Evolutionary conservation across 139 green algal genomes (phyloP).

Genomic region (Yamagishiella unicocca): DNA sequence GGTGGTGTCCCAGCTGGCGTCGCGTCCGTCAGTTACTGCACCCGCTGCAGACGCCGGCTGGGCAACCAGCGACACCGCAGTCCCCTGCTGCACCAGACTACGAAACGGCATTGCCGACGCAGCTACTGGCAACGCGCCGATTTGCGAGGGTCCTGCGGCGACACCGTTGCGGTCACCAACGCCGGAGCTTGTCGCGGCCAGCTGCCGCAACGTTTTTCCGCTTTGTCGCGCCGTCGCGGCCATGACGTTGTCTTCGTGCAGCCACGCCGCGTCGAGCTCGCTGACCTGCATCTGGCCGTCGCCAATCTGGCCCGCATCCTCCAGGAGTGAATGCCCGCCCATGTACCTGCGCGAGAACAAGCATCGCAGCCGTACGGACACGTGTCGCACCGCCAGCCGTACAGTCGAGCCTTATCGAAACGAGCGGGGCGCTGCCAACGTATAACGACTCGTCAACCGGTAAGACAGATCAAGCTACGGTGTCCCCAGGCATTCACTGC

Average conservation of each 20-base stretch:
- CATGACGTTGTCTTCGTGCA: too few species aligned
- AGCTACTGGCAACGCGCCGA: neutral
- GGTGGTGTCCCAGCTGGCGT: neutral
- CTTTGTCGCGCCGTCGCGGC: conserved; percentile 49
- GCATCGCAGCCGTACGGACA: too few species aligned
- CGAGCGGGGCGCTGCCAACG: too few species aligned
- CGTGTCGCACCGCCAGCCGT: too few species aligned
- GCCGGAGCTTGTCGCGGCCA: neutral
- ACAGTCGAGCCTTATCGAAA: too few species aligned
- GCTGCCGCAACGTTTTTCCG: conserved; percentile 53
- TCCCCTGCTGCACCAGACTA: neutral
- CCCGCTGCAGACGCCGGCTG: neutral
- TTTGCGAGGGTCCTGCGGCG: too few species aligned
- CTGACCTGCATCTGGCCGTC: neutral
- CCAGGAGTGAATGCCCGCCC: neutral
- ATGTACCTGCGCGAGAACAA: neutral
- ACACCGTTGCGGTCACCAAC: neutral
- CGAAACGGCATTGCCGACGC: neutral
- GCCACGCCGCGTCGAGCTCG: conserved; percentile 38
- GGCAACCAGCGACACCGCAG: neutral
- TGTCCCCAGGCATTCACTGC: too few species aligned
- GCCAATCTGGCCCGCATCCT: neutral
- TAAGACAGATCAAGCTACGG: too few species aligned
- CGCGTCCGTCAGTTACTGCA: neutral
- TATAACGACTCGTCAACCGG: too few species aligned